Percentiles rank a stretch among this genome's conserved stretches.
Evolutionary conservation across 2,329 filamentous ascomycete species (phyloP).

Genomic region (Xylariaceae sp.): DNA sequence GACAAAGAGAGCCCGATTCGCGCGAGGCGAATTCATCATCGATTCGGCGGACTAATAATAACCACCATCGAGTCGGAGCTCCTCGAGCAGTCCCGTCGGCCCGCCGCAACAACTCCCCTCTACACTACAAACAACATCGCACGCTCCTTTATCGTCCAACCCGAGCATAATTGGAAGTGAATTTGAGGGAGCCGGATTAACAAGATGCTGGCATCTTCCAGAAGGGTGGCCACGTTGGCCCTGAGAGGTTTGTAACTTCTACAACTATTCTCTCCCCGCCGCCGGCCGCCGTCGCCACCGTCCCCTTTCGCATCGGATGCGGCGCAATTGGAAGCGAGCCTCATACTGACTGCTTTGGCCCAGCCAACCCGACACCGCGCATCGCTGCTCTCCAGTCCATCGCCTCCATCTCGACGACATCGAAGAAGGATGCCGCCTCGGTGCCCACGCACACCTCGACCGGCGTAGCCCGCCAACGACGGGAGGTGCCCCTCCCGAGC

Average conservation of each 20-base stretch:
- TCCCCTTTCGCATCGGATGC: not conserved
- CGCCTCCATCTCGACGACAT: constrained; percentile 60
- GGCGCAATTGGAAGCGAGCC: not conserved
- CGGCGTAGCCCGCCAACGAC: constrained; percentile 52
- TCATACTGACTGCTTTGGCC: constrained; percentile 26
- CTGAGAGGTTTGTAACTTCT: constrained; percentile 35
- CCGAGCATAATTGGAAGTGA: not conserved
- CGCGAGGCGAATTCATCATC: constrained; percentile 17
- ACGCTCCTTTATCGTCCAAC: not conserved
- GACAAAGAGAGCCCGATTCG: constrained; percentile 15
- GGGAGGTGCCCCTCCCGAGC: constrained; percentile 71
- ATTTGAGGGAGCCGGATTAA: constrained; percentile 10
- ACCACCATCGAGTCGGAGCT: constrained; percentile 12
- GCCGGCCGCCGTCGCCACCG: not conserved
- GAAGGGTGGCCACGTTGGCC: constrained; percentile 39
- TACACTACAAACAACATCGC: not conserved
- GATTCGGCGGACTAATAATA: constrained; percentile 4
- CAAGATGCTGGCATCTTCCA: constrained; percentile 39
- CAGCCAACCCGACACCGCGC: constrained; percentile 63
- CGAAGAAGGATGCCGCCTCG: constrained; percentile 57
- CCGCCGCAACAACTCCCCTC: constrained; percentile 14
- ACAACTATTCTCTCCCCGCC: not conserved
- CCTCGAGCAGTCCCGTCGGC: constrained; percentile 9
- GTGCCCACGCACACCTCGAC: constrained; percentile 50
- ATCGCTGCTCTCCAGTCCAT: constrained; percentile 59